Conservation (phyloP, 257 asterid genomes). For the Solanum chiquidenum region DNA sequence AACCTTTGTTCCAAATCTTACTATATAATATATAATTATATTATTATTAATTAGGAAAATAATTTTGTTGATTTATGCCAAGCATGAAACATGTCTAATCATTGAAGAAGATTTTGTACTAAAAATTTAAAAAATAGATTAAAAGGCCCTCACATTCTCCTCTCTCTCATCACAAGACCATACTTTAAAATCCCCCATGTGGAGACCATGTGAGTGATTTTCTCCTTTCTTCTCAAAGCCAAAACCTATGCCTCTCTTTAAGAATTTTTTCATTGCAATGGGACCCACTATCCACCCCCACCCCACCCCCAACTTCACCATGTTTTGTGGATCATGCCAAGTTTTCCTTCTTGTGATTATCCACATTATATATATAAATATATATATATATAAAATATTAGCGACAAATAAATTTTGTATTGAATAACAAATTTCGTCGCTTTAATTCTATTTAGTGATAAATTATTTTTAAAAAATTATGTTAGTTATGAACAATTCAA, state of each 20-base stretch:
- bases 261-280: conserved; percentile 11
- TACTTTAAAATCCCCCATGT: conserved; percentile 39
- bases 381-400: no score
- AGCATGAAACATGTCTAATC: background rate
- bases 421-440: background rate
- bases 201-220: conserved; percentile 54
- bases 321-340: conserved; percentile 39
- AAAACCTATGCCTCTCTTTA: conserved; percentile 23
- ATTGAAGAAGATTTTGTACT: conserved; percentile 11
- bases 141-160: background rate
- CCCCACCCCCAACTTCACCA: conserved; percentile 21
- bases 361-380: no score
- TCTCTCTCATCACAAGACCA: conserved; percentile 24
- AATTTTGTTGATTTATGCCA: background rate
- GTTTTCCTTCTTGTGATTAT: background rate
- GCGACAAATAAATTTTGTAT: no score
- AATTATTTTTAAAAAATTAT: background rate
- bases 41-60: background rate
- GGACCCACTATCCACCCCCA: conserved; percentile 16
- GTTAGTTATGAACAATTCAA: background rate
- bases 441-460: background rate
- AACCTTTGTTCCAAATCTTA: background rate
- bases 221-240: conserved; percentile 27
- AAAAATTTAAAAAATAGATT: background rate
- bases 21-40: background rate